A percentile compares a stretch with the other conserved stretches of the same genome.
Evolutionary conservation across 2,329 filamentous ascomycete species (phyloP).

Genomic region (Colletotrichum paranaense): DNA sequence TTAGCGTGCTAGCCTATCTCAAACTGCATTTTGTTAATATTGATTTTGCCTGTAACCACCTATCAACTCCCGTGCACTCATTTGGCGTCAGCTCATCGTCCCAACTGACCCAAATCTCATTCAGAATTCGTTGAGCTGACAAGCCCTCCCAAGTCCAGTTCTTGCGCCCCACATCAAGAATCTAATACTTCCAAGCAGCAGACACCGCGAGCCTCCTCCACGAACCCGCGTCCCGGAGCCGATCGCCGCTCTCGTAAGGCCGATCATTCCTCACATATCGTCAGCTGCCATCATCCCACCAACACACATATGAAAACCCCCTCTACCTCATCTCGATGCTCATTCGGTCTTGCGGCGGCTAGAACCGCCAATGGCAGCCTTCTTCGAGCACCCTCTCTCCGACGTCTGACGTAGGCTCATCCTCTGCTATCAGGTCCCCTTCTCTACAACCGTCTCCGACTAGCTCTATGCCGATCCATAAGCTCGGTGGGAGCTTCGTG

Average conservation of each 20-base stretch:
- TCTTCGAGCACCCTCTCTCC: neutral
- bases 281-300: neutral
- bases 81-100: neutral
- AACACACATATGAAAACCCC: neutral
- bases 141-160: neutral
- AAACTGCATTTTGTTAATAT: no score
- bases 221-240: neutral
- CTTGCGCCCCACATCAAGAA: neutral
- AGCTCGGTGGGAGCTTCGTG: neutral
- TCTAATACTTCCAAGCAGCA: neutral
- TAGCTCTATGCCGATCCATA: neutral
- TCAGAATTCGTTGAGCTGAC: neutral
- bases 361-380: neutral
- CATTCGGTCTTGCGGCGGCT: neutral
- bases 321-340: neutral
- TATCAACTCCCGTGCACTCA: neutral
- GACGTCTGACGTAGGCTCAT: neutral
- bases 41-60: no score
- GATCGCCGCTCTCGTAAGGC: constrained; percentile 12
- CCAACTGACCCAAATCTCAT: neutral
- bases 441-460: no score
- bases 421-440: neutral
- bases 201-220: neutral
- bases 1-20: no score
- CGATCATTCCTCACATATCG: constrained; percentile 10